phyloP scores from a whole-genome alignment of 2,329 filamentous ascomycete species.

The Fusarium dlaminii region DNA sequence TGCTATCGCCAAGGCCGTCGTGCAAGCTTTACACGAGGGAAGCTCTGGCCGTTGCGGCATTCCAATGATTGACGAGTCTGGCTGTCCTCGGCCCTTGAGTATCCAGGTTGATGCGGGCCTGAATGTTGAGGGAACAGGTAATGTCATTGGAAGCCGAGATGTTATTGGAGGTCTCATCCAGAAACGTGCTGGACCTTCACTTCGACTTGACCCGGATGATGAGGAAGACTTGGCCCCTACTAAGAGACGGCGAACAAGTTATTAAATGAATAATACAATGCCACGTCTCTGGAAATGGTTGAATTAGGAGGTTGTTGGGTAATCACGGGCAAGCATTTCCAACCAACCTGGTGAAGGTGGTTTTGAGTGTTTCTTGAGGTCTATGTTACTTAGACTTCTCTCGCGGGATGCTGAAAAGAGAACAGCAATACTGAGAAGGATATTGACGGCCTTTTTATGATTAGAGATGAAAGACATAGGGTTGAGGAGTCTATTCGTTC shows the following conservation, averaged over 20 bases:
- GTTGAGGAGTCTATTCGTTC: background rate
- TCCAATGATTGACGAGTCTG: slow-evolving; percentile 58
- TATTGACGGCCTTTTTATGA: slow-evolving; percentile 7
- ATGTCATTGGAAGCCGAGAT: slow-evolving; percentile 53
- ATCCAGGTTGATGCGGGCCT: slow-evolving; percentile 58
- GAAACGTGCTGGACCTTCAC: slow-evolving; percentile 21
- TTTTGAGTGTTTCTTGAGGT: background rate
- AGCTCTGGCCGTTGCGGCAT: slow-evolving; percentile 52
- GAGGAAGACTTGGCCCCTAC: slow-evolving; percentile 24
- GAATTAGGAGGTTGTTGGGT: background rate
- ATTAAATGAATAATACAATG: background rate
- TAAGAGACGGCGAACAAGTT: slow-evolving; percentile 39
- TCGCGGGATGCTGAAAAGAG: background rate
- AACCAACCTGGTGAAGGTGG: background rate
- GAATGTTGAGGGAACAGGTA: slow-evolving; percentile 55
- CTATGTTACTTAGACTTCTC: background rate
- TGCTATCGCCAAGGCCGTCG: slow-evolving; percentile 56
- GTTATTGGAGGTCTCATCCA: slow-evolving; percentile 44
- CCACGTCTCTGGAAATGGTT: background rate
- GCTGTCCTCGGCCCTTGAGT: slow-evolving; percentile 52
- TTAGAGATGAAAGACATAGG: background rate
- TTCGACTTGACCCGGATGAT: slow-evolving; percentile 30
- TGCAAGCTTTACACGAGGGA: slow-evolving; percentile 55
- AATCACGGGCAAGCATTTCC: background rate
- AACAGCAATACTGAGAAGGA: background rate